These are phyloP conservation scores for Rhizophagus prolifer DNA, from an alignment of 192 early-diverging fungal species.

Conservation along the genomic window DNA sequence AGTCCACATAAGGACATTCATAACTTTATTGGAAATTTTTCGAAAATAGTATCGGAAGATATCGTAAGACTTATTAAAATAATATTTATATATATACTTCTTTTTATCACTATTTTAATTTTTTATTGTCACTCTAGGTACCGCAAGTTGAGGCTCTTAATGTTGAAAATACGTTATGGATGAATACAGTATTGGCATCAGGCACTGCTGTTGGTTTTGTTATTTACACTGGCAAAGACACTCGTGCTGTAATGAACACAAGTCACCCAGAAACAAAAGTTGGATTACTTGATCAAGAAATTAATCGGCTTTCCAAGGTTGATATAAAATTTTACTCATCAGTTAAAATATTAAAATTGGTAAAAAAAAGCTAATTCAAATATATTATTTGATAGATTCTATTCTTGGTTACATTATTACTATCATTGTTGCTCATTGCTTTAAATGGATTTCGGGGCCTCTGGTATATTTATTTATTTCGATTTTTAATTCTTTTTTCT, in stretches of 20 bases:
- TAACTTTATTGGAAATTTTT: slow-evolving; percentile 80
- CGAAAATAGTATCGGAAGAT: slow-evolving; percentile 34
- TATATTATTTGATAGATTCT: slow-evolving; percentile 60
- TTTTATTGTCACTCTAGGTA: slow-evolving; percentile 20
- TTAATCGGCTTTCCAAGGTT: slow-evolving; percentile 89
- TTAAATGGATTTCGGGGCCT: slow-evolving; percentile 85
- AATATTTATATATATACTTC: neutral
- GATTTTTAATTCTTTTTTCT: slow-evolving; percentile 93
- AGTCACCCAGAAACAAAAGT: slow-evolving; percentile 89
- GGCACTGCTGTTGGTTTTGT: slow-evolving; percentile 84
- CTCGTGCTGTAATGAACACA: slow-evolving; percentile 95
- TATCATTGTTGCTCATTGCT: slow-evolving; percentile 86
- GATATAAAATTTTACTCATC: neutral
- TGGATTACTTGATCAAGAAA: slow-evolving; percentile 84
- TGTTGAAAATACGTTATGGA: slow-evolving; percentile 93
- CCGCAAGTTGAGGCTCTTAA: slow-evolving; percentile 66
- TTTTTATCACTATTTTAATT: neutral
- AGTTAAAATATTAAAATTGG: neutral
- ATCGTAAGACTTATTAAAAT: slow-evolving; percentile 17
- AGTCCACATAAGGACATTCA: slow-evolving; percentile 94
- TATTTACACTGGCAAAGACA: slow-evolving; percentile 90
- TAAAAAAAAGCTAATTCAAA: neutral
- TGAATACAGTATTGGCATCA: slow-evolving; percentile 92
- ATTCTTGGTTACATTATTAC: slow-evolving; percentile 75
- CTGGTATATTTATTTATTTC: slow-evolving; percentile 90